A percentile compares a stretch with the other conserved stretches of the same genome.
Conservation (phyloP, 768 basidiomycete genomes). For the Gautieria morchelliformis region DNA sequence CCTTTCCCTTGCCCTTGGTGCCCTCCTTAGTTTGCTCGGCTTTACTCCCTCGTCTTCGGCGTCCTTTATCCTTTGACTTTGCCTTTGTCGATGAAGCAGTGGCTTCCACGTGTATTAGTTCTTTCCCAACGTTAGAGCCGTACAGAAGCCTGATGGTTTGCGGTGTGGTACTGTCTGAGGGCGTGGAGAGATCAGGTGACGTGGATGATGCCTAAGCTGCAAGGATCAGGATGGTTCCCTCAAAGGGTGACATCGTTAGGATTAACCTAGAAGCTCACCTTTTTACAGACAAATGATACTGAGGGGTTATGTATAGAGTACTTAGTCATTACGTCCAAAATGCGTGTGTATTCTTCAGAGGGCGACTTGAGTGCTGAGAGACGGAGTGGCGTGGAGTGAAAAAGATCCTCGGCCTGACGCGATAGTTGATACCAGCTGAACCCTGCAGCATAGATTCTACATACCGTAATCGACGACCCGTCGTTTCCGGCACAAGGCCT, state of each 20-base stretch:
- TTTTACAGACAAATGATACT: conserved; percentile 85
- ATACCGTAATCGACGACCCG: conserved; percentile 80
- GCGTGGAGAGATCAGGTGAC: conserved; percentile 74
- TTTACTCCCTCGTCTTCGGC: background rate
- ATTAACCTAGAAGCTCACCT: conserved; percentile 38
- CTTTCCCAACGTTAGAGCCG: conserved; percentile 69
- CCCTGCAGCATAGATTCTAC: conserved; percentile 13
- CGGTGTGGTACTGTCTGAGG: conserved; percentile 50
- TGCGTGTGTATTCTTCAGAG: conserved; percentile 86
- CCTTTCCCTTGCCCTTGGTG: conserved; percentile 5
- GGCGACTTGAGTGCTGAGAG: conserved; percentile 73
- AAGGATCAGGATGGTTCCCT: background rate
- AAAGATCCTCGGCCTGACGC: conserved; percentile 83
- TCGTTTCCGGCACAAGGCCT: conserved; percentile 92
- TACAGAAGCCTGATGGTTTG: conserved; percentile 77
- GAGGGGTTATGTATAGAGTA: conserved; percentile 92
- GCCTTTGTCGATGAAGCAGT: conserved; percentile 19
- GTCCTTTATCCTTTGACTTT: background rate
- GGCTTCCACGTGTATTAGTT: conserved; percentile 38
- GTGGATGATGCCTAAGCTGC: conserved; percentile 51
- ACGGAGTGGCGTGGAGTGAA: conserved; percentile 87
- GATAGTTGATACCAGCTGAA: background rate
- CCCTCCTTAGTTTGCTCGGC: background rate
- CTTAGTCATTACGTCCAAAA: conserved; percentile 84
- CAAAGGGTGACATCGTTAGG: background rate